Base-by-base conservation (phyloP, 352 stramenopile genomes). In the Phytophthora tentaculata region DNA sequence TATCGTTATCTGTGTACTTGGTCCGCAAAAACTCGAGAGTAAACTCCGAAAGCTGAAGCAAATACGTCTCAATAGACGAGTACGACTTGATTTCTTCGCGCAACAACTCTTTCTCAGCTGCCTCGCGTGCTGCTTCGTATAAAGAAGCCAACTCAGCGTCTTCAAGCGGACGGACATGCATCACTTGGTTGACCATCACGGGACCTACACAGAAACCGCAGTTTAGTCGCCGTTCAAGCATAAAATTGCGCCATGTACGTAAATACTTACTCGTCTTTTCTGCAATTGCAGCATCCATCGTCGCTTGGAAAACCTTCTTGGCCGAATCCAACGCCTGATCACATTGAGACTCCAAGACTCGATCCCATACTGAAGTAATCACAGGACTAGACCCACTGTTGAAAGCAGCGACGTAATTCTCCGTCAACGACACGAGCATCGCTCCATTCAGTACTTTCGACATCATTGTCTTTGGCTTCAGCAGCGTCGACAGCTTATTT, bases 321-420 rank as follows among this genome's bases (percentile, higher is more conserved):
- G 82, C 86, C 3, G 49, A 61, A 5, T 93, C 84, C 9, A 92
- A 64, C 2, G 84, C 86, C 53, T 89, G 69, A 10, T 85, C 77
- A 26, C 78, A 94, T 54, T 93, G 84, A 14, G 70, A 78, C 61
- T 94, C 77, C 4, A 94, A 57, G 8, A 97, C 88, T 52, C 86
- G 86, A 16, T 94, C 85, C 86, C 89, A 97, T 3, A 89, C 88
- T 9, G 74, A 93, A 3, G 85, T 76, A 39, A 97, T 97, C 16
- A 92, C 86, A 0, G 90, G 89, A 28, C 79, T 86, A 2, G 78
- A 70, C 51, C 85, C 86, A 22, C 69, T 81, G 58, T 94, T 95
- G 50, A 95, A 86, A 22, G 84, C 84, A 14, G 65, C 67, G 1
- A 92, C 75, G 26, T 92, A 92, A 51, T 83, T 87, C 45, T 89